Evolutionary conservation across 257 asterid genomes (phyloP), one percentile per base, ranked within the genome.

Genomic region (Gynochthodes officinalis): DNA sequence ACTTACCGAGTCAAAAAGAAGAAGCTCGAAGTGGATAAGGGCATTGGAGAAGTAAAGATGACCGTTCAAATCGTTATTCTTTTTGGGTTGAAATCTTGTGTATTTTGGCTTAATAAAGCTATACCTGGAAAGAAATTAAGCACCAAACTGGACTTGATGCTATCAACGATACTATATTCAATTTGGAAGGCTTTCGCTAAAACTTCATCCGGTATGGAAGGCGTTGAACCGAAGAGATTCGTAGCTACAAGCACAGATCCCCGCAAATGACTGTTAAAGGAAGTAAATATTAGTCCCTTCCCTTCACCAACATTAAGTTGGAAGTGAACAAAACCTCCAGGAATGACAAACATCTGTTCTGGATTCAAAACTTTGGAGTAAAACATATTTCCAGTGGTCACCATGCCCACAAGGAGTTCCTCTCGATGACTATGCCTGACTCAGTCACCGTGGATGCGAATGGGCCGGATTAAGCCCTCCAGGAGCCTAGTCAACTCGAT

Each of bases 241-340:
- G 25, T 1, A 0, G 83, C 65, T 13, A 72, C 74, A 7, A 76
- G 2, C 25, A 72, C 82, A 8, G 74, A 40, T 0, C 93, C 89
- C 1, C 93, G 93, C 63, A 83, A 69, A 10, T 88, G 95, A 78
- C 96, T 87, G 68, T 88, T 86, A 64, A 90, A 90, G 43, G 90
- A 87, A 7, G 90, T 81, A 35, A 77, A 73, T 18, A 85, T 49
- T 33, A 72, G 52, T 6, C 89, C 93, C 61, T 80, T 80, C 14
- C 54, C 84, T 32, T 78, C n/a, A 2, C 95, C 95, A 52, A 84
- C 72, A 60, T 90, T 90, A 85, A 80, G 28, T 71, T 86, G 95
- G 25, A 85, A 88, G 69, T 90, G 93, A 71, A 86, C 72, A 0
- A 88, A 69, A 4, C 96, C 93, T 55, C 69, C 77, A 0, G 93